Conservation (phyloP, 2,329 filamentous ascomycete species). For the Fusarium beomiforme region DNA sequence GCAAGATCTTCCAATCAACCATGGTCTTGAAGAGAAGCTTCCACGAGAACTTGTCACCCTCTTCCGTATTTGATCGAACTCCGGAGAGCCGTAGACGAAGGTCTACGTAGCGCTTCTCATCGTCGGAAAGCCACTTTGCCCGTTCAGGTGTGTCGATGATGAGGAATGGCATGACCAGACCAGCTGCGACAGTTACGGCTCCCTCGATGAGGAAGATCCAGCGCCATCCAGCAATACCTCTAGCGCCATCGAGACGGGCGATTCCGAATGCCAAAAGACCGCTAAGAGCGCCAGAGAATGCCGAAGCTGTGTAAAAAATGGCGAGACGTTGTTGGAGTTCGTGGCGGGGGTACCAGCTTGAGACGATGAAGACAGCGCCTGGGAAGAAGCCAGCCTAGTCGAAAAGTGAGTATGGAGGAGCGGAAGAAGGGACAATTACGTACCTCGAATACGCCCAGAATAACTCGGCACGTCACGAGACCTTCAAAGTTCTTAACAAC, state of each 20-base stretch:
- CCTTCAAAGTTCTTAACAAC: conserved; percentile 57
- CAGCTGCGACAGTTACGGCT: conserved; percentile 50
- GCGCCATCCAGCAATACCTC: conserved; percentile 56
- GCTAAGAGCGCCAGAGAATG: conserved; percentile 54
- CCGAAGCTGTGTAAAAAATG: conserved; percentile 50
- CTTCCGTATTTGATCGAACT: conserved; percentile 42
- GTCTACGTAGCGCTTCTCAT: conserved; percentile 48
- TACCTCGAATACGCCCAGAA: conserved; percentile 53
- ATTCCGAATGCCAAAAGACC: conserved; percentile 58
- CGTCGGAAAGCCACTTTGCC: conserved; percentile 47
- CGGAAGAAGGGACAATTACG: neutral
- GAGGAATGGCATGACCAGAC: conserved; percentile 48
- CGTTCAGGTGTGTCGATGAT: conserved; percentile 53
- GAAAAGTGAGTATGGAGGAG: neutral
- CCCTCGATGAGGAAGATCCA: conserved; percentile 68
- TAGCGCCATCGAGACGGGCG: conserved; percentile 54
- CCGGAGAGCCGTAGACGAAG: conserved; percentile 43
- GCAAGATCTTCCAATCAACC: conserved; percentile 53
- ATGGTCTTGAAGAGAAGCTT: conserved; percentile 46
- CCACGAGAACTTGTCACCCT: conserved; percentile 43
- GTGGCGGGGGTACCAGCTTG: conserved; percentile 46
- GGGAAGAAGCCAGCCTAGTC: conserved; percentile 52
- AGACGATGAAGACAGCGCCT: conserved; percentile 44
- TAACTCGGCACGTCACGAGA: conserved; percentile 56
- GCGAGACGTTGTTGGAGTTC: conserved; percentile 45